Conservation (phyloP, 768 basidiomycete species). For the Auricularia cornea region DNA sequence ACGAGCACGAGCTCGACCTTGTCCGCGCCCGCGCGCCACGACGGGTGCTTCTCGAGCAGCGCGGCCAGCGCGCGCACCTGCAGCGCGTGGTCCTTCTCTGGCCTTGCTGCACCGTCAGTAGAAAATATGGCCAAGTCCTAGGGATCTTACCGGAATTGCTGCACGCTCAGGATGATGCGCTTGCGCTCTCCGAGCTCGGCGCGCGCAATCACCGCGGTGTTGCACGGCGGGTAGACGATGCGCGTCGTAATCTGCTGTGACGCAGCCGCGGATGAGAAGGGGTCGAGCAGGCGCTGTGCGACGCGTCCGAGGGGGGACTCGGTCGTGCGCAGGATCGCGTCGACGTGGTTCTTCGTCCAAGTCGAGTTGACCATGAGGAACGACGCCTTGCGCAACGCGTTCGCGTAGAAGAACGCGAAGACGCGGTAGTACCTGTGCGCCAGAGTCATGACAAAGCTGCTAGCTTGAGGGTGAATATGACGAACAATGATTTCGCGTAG, state of each 20-base stretch:
- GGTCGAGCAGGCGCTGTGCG: constrained; percentile 25
- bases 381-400: constrained; percentile 60
- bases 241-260: constrained; percentile 13
- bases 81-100: constrained; percentile 86
- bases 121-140: background rate
- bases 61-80: constrained; percentile 65
- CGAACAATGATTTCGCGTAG: constrained; percentile 55
- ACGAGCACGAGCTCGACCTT: constrained; percentile 61
- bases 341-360: constrained; percentile 85
- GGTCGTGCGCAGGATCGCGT: constrained; percentile 54
- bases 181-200: constrained; percentile 49
- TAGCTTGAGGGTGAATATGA: constrained; percentile 3
- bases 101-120: constrained; percentile 38
- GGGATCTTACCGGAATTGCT: constrained; percentile 77
- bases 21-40: constrained; percentile 31
- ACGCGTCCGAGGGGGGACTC: constrained; percentile 39
- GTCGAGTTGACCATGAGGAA: constrained; percentile 92
- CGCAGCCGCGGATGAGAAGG: constrained; percentile 6
- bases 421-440: constrained; percentile 71
- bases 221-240: constrained; percentile 89
- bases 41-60: constrained; percentile 52
- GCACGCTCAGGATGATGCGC: constrained; percentile 71
- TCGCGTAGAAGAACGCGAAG: constrained; percentile 76
- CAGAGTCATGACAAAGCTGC: background rate
- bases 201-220: constrained; percentile 60